Conservation (phyloP, 2,329 filamentous ascomycete genomes). For the Basipetospora chlamydospora region DNA sequence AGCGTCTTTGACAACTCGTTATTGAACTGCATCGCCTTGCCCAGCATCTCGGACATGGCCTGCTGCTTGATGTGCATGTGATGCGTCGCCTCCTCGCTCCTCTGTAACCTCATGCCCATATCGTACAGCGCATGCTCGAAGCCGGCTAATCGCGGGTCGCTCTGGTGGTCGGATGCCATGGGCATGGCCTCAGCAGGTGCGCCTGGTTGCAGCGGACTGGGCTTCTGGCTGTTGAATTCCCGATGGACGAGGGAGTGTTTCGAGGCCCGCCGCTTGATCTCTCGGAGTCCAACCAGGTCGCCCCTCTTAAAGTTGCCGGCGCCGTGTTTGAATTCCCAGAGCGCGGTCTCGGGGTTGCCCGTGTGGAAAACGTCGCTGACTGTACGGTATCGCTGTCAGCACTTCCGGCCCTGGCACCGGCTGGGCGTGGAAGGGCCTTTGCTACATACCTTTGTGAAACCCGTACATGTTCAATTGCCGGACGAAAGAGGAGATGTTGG, state of each 20-base stretch:
- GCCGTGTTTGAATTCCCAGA: slow-evolving; percentile 99
- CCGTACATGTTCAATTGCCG: slow-evolving; percentile 98
- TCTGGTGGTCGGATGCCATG: slow-evolving; percentile 54
- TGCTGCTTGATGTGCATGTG: slow-evolving; percentile 72
- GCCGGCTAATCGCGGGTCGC: slow-evolving; percentile 58
- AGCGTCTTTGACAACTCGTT: slow-evolving; percentile 69
- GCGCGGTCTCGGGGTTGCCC: slow-evolving; percentile 76
- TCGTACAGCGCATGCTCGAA: slow-evolving; percentile 79
- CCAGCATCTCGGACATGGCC: slow-evolving; percentile 65
- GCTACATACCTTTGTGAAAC: slow-evolving; percentile 89
- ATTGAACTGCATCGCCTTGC: slow-evolving; percentile 59
- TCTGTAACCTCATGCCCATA: slow-evolving; percentile 57
- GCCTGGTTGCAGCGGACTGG: slow-evolving; percentile 32
- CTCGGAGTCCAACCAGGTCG: slow-evolving; percentile 75
- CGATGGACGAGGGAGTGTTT: slow-evolving; percentile 85
- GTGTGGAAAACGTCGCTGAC: slow-evolving; percentile 98
- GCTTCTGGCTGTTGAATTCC: slow-evolving; percentile 65
- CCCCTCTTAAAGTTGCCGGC: slow-evolving; percentile 95
- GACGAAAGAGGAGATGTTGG: slow-evolving; percentile 97
- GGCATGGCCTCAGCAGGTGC: slow-evolving; percentile 71
- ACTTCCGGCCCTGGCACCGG: too few species aligned
- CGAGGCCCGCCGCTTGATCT: slow-evolving; percentile 91
- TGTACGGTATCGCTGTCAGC: slow-evolving; percentile 30
- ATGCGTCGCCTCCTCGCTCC: slow-evolving; percentile 71
- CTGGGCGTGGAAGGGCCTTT: too few species aligned